phyloP scores from a whole-genome alignment of 305 asterid species.

The Petunia hybrid region DNA sequence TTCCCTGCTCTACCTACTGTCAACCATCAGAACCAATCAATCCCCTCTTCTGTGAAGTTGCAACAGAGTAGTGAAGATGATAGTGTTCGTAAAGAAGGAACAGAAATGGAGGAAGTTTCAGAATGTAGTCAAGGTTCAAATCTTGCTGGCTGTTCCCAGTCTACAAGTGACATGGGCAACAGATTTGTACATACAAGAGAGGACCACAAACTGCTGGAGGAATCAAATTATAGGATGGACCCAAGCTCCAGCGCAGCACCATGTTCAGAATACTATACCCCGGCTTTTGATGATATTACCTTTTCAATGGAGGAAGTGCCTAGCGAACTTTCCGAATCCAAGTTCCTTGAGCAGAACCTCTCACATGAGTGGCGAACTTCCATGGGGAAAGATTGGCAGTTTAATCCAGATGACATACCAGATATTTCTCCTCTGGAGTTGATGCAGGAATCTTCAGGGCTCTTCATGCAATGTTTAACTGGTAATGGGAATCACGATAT shows the following conservation, averaged over 20 bases:
- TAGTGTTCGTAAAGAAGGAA: conserved; percentile 61
- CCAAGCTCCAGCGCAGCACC: conserved; percentile 40
- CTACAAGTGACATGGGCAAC: conserved; percentile 51
- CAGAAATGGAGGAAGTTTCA: conserved; percentile 80
- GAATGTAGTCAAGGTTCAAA: conserved; percentile 91
- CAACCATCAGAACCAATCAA: conserved; percentile 53
- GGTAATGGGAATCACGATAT: conserved; percentile 51
- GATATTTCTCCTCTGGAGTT: conserved; percentile 65
- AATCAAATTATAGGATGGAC: conserved; percentile 41
- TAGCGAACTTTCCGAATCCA: conserved; percentile 51
- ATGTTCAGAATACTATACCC: conserved; percentile 54
- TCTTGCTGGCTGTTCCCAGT: conserved; percentile 58
- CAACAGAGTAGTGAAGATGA: conserved; percentile 84
- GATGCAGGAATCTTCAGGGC: conserved; percentile 63
- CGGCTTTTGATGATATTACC: conserved; percentile 53
- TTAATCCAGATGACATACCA: conserved; percentile 65
- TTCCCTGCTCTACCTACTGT: conserved; percentile 71
- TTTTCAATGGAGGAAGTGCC: conserved; percentile 55
- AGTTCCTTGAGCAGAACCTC: conserved; percentile 58
- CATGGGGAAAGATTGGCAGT: conserved; percentile 67
- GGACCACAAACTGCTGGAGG: conserved; percentile 56
- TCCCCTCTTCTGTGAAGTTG: conserved; percentile 68
- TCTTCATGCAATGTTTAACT: conserved; percentile 55
- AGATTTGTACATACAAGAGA: conserved; percentile 46
- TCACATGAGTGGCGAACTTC: conserved; percentile 68